These are phyloP conservation scores for Isabelozyma heimii DNA, from an alignment of 805 yeast genomes.

Conservation along the genomic window DNA sequence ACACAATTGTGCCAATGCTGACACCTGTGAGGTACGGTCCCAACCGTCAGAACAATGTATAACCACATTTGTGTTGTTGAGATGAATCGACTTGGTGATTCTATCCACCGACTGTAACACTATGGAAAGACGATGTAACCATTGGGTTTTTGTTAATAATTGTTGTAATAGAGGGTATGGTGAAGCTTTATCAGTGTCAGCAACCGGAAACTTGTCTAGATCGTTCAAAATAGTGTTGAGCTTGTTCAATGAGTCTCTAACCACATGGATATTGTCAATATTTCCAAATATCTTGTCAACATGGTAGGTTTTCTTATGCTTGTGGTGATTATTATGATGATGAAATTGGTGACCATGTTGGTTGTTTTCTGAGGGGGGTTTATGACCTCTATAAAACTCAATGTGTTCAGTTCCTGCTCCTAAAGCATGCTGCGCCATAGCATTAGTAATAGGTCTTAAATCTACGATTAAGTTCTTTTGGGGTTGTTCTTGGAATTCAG, in stretches of 20 bases:
- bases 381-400: slow-evolving; percentile 66
- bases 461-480: slow-evolving; percentile 73
- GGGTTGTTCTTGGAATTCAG: slow-evolving; percentile 30
- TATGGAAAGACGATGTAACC: slow-evolving; percentile 73
- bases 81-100: slow-evolving; percentile 76
- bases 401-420: slow-evolving; percentile 98
- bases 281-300: slow-evolving; percentile 78
- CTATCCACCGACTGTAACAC: slow-evolving; percentile 74
- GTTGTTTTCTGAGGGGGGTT: slow-evolving; percentile 2
- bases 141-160: slow-evolving; percentile 61
- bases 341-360: slow-evolving; percentile 2
- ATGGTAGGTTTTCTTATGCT: slow-evolving; percentile 17
- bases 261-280: slow-evolving; percentile 92
- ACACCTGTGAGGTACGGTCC: slow-evolving; percentile 93
- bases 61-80: slow-evolving; percentile 77
- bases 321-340: not conserved
- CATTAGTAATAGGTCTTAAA: slow-evolving; percentile 90
- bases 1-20: slow-evolving; percentile 80
- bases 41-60: slow-evolving; percentile 98
- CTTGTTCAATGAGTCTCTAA: slow-evolving; percentile 77
- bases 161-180: slow-evolving; percentile 39
- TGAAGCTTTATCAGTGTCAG: slow-evolving; percentile 9
- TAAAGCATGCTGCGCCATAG: slow-evolving; percentile 92
- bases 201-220: slow-evolving; percentile 55
- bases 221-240: slow-evolving; percentile 63